A percentile compares a stretch with the other conserved stretches of the same genome.
These are phyloP conservation scores for Pleurozium schreberi DNA, from an alignment of 225 moss, liverwort and hornwort species.

Conservation along the genomic window DNA sequence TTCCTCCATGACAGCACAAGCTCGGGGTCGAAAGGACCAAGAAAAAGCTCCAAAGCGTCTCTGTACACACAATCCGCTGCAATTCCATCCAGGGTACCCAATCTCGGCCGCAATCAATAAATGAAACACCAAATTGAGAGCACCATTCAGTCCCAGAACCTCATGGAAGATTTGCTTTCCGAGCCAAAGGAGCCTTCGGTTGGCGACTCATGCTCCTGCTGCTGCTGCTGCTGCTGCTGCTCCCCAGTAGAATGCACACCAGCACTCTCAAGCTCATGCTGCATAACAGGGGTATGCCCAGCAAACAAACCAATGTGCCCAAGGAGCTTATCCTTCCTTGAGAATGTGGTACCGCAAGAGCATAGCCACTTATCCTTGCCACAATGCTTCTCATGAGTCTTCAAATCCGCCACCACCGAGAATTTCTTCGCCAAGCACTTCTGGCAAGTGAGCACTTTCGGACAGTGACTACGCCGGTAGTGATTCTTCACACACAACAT, in stretches of 20 bases:
- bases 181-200: constrained; percentile 27
- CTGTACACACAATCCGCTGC: neutral
- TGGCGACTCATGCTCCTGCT: constrained; percentile 3
- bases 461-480: constrained; percentile 92
- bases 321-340: constrained; percentile 81
- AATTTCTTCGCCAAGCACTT: constrained; percentile 95
- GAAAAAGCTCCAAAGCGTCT: neutral
- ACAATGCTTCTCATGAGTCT: constrained; percentile 99
- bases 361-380: constrained; percentile 95
- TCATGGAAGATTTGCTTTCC: constrained; percentile 22
- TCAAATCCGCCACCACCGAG: constrained; percentile 87
- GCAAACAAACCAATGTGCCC: constrained; percentile 78
- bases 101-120: neutral
- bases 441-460: constrained; percentile 64
- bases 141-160: constrained; percentile 27
- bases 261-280: constrained; percentile 39
- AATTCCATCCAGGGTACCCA: neutral
- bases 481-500: constrained; percentile 99
- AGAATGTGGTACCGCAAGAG: constrained; percentile 93
- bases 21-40: neutral
- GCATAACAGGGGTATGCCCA: constrained; percentile 74
- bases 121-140: neutral
- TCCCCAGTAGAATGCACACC: neutral
- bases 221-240: constrained; percentile 16
- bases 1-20: neutral